Conservation (phyloP, 768 basidiomycete species). For the Rhodocollybia butyracea region DNA sequence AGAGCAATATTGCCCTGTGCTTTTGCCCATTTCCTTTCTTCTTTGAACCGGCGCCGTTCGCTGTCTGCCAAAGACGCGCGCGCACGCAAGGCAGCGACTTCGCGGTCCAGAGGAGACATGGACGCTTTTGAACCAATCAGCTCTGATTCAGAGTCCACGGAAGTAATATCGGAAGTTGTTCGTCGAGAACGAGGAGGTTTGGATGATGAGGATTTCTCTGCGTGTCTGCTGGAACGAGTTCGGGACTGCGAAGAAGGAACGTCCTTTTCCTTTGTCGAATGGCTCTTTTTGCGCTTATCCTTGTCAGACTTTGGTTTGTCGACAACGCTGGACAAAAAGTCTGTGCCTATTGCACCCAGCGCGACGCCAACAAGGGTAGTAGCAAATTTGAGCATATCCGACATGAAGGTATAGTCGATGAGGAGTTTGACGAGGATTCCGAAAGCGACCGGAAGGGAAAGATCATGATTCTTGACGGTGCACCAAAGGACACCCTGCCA, state of each 20-base stretch:
- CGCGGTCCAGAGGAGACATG: constrained; percentile 66
- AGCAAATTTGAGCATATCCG: constrained; percentile 53
- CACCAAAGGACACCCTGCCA: constrained; percentile 78
- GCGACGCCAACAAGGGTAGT: constrained; percentile 65
- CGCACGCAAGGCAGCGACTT: constrained; percentile 71
- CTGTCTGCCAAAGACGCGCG: constrained; percentile 80
- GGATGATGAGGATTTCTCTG: background rate
- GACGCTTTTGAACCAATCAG: constrained; percentile 54
- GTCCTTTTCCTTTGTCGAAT: constrained; percentile 18
- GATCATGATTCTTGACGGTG: constrained; percentile 50
- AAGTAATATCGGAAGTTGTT: constrained; percentile 55
- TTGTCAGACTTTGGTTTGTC: constrained; percentile 38
- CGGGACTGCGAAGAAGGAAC: constrained; percentile 14
- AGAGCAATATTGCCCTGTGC: constrained; percentile 74
- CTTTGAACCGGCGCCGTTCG: constrained; percentile 77
- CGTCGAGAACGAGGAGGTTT: constrained; percentile 16
- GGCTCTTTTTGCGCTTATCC: constrained; percentile 29
- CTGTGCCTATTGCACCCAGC: constrained; percentile 68
- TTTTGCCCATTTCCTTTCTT: constrained; percentile 85
- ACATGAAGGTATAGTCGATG: constrained; percentile 54
- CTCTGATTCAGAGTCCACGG: constrained; percentile 69
- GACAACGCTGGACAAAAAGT: constrained; percentile 64
- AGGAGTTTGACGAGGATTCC: constrained; percentile 60
- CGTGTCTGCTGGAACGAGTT: constrained; percentile 19
- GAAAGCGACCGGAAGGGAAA: constrained; percentile 54